These are phyloP conservation scores for Ophiostoma novo-ulmi DNA, from an alignment of 2,329 filamentous ascomycete species.

Conservation along the genomic window DNA sequence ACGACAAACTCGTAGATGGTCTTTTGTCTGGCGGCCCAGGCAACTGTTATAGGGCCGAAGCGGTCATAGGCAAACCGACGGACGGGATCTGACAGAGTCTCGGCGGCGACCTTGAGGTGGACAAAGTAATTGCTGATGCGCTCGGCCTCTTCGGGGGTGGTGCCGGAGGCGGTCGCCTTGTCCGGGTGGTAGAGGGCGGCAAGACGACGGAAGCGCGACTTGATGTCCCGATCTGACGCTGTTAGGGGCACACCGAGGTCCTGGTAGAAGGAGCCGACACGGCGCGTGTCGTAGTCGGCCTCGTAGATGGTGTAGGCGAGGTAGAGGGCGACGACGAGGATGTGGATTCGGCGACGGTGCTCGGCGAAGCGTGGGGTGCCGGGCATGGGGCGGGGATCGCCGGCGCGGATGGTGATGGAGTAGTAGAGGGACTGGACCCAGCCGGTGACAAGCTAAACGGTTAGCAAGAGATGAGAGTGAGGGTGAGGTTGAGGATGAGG, in stretches of 20 bases:
- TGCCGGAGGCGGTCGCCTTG: slow-evolving; percentile 50
- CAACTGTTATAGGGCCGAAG: slow-evolving; percentile 69
- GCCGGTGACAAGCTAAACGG: slow-evolving; percentile 65
- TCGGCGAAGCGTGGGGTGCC: slow-evolving; percentile 62
- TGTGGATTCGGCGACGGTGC: slow-evolving; percentile 78
- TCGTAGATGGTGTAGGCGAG: slow-evolving; percentile 91
- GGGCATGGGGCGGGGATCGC: slow-evolving; percentile 70
- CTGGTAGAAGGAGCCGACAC: slow-evolving; percentile 70
- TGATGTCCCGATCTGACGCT: slow-evolving; percentile 70
- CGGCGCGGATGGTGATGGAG: slow-evolving; percentile 80
- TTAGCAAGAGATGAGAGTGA: slow-evolving; percentile 8
- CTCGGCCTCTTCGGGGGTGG: slow-evolving; percentile 31
- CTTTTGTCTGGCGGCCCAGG: slow-evolving; percentile 46
- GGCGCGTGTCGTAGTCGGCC: slow-evolving; percentile 73
- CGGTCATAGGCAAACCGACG: slow-evolving; percentile 84
- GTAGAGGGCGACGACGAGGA: slow-evolving; percentile 75
- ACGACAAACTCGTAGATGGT: slow-evolving; percentile 69
- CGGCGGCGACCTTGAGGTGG: slow-evolving; percentile 74
- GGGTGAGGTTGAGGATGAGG: neutral
- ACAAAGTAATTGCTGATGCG: slow-evolving; percentile 59
- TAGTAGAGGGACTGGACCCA: slow-evolving; percentile 81
- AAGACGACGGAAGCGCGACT: slow-evolving; percentile 76
- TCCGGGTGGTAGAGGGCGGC: slow-evolving; percentile 74
- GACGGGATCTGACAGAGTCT: slow-evolving; percentile 71
- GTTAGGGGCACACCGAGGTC: slow-evolving; percentile 65